A percentile compares a stretch with the other conserved stretches of the same genome.
Evolutionary conservation across 2,329 filamentous ascomycete genomes (phyloP).

Genomic region (Periconia macrospinosa): DNA sequence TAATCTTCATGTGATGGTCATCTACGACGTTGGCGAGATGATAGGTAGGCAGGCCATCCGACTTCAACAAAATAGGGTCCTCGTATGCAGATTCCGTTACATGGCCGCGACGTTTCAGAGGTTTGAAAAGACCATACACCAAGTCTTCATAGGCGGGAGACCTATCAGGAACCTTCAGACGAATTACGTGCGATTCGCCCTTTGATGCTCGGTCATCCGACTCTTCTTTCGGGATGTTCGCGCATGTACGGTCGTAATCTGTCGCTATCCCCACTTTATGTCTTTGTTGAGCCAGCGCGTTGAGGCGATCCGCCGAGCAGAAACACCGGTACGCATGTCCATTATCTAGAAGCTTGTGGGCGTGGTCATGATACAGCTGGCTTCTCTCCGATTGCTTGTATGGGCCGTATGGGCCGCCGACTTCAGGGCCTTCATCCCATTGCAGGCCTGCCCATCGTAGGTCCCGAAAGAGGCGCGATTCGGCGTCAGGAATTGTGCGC

Average conservation of each 20-base stretch:
- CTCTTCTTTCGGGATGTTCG: slow-evolving; percentile 65
- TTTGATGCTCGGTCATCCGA: slow-evolving; percentile 69
- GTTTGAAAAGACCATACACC: slow-evolving; percentile 66
- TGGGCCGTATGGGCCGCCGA: slow-evolving; percentile 79
- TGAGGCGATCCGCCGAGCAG: slow-evolving; percentile 73
- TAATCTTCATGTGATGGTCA: slow-evolving; percentile 93
- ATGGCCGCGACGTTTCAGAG: slow-evolving; percentile 41
- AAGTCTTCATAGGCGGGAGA: slow-evolving; percentile 73
- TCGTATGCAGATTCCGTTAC: slow-evolving; percentile 59
- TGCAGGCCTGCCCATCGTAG: slow-evolving; percentile 84
- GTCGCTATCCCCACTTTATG: slow-evolving; percentile 61
- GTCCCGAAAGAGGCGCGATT: slow-evolving; percentile 75
- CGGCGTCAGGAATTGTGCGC: slow-evolving; percentile 78
- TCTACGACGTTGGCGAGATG: slow-evolving; percentile 97
- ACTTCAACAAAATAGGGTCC: slow-evolving; percentile 88
- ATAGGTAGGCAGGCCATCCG: slow-evolving; percentile 91
- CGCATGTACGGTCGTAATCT: slow-evolving; percentile 74
- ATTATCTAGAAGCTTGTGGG: slow-evolving; percentile 66
- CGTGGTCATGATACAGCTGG: slow-evolving; percentile 70
- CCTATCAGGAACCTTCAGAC: slow-evolving; percentile 66
- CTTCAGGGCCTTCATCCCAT: slow-evolving; percentile 91
- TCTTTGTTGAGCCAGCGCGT: slow-evolving; percentile 65
- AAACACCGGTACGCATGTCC: slow-evolving; percentile 92
- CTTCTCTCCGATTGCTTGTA: slow-evolving; percentile 88
- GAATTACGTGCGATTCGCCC: slow-evolving; percentile 74